Percentiles rank a stretch among this genome's conserved stretches.
These are phyloP conservation scores for Populus hybrid DNA, from an alignment of 441 rosid genomes.

Conservation along the genomic window DNA sequence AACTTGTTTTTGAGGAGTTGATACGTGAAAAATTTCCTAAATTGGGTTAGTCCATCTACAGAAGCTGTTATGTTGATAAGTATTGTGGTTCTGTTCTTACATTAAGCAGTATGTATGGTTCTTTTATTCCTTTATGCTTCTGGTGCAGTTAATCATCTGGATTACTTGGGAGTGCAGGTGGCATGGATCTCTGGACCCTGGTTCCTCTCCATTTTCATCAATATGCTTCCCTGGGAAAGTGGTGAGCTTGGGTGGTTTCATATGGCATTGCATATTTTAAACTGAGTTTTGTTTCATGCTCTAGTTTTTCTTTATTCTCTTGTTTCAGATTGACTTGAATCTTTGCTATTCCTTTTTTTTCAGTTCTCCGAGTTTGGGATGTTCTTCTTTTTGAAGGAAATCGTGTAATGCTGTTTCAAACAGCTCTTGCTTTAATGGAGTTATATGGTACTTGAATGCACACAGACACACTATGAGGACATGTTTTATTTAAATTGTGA, in stretches of 20 bases:
- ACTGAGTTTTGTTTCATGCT: neutral
- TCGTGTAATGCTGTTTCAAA: constrained; percentile 93
- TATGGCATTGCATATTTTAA: neutral
- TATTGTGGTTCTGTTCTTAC: constrained; percentile 15
- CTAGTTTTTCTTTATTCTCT: constrained; percentile 10
- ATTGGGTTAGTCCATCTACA: constrained; percentile 60
- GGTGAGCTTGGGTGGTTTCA: constrained; percentile 66
- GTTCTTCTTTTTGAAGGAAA: constrained; percentile 96
- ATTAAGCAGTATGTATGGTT: constrained; percentile 26
- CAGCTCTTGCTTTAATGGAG: constrained; percentile 97
- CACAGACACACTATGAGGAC: constrained; percentile 4
- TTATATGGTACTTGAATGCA: constrained; percentile 68
- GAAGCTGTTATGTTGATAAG: constrained; percentile 10
- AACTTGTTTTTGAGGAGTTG: constrained; percentile 95
- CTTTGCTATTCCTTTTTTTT: constrained; percentile 18
- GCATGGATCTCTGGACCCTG: constrained; percentile 99
- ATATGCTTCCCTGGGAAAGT: constrained; percentile 99
- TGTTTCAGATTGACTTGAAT: constrained; percentile 9
- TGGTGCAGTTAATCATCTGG: constrained; percentile 96
- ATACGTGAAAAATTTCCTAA: constrained; percentile 95
- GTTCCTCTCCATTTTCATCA: constrained; percentile 98
- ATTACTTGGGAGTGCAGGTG: constrained; percentile 98
- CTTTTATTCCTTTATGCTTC: constrained; percentile 44
- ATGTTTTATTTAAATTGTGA: constrained; percentile 17
- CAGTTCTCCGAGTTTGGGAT: constrained; percentile 99